Conservation (phyloP, 345 rosid species). For the Syzygium aqueum region DNA sequence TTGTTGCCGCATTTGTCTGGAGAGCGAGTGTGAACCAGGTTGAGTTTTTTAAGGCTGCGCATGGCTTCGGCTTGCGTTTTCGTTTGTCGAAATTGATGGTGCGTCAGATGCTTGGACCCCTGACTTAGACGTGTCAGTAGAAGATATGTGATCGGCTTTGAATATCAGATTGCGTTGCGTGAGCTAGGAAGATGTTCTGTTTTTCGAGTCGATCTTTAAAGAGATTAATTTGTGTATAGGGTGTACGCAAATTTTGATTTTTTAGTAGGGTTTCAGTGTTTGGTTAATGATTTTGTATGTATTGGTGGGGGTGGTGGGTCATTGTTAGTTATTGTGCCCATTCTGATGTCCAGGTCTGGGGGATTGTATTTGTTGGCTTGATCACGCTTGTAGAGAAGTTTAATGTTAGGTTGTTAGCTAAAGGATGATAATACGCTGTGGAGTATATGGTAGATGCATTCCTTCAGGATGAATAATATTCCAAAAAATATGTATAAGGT, state of each 20-base stretch:
- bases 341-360: not conserved
- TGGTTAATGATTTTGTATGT: not conserved
- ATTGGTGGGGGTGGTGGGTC: not conserved
- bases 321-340: not conserved
- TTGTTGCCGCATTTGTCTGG: slow-evolving; percentile 89
- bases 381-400: not conserved
- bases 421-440: not conserved
- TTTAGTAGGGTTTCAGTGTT: not conserved
- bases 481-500: not conserved
- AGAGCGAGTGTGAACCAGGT: slow-evolving; percentile 73
- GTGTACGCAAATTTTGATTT: not conserved
- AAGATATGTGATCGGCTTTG: not conserved
- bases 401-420: not conserved
- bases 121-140: not conserved
- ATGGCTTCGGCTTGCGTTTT: not conserved
- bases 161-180: not conserved
- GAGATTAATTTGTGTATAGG: not conserved
- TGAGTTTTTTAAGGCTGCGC: not conserved
- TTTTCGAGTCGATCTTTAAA: not conserved
- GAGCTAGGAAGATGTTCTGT: not conserved
- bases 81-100: not conserved
- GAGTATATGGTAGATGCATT: not conserved
- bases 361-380: not conserved
- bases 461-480: not conserved
- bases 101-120: not conserved